These are phyloP conservation scores for Rhynchosporium graminicola DNA, from an alignment of 2,329 filamentous ascomycete genomes.

Conservation along the genomic window DNA sequence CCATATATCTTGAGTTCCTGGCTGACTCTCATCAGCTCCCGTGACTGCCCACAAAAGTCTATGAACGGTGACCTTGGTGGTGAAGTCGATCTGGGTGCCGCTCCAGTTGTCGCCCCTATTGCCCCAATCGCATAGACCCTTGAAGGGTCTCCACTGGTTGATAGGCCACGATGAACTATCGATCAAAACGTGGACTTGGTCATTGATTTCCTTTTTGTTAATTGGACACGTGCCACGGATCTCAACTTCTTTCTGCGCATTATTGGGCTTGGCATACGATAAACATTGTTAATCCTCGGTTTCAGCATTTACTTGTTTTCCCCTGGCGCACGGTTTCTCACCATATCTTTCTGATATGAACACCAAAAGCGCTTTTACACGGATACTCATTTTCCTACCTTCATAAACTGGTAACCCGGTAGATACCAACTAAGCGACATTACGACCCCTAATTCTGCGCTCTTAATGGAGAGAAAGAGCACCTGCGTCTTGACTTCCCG, in stretches of 20 bases:
- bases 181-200: slow-evolving; percentile 32
- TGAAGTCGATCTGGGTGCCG: slow-evolving; percentile 40
- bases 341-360: slow-evolving; percentile 33
- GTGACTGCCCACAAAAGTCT: slow-evolving; percentile 66
- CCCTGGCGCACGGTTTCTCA: slow-evolving; percentile 40
- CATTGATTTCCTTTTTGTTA: slow-evolving; percentile 39
- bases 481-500: slow-evolving; percentile 15
- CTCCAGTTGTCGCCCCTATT: slow-evolving; percentile 43
- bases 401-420: slow-evolving; percentile 40
- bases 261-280: slow-evolving; percentile 35
- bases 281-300: slow-evolving; percentile 27
- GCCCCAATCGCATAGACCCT: slow-evolving; percentile 48
- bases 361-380: slow-evolving; percentile 38
- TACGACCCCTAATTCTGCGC: slow-evolving; percentile 35
- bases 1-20: not conserved
- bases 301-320: slow-evolving; percentile 34
- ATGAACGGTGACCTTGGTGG: slow-evolving; percentile 50
- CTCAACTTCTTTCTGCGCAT: slow-evolving; percentile 36
- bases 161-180: slow-evolving; percentile 41
- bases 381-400: slow-evolving; percentile 40
- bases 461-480: slow-evolving; percentile 27
- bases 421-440: slow-evolving; percentile 40
- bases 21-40: slow-evolving; percentile 25
- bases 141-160: slow-evolving; percentile 31
- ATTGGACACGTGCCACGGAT: slow-evolving; percentile 38